These are phyloP conservation scores for Pichia rugopelliculosa DNA, from an alignment of 805 yeast species.

Conservation along the genomic window DNA sequence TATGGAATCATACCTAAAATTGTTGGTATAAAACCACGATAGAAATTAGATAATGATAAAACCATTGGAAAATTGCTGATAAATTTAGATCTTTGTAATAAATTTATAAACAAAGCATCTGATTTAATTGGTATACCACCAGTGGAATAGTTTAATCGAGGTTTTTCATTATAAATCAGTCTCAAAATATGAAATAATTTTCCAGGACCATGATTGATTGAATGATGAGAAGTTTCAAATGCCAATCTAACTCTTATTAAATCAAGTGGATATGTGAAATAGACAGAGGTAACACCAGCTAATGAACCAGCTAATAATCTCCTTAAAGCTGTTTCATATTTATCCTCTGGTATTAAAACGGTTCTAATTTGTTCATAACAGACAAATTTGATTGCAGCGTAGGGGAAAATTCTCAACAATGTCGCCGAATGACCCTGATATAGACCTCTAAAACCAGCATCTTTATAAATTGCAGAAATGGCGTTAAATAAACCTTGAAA, in stretches of 20 bases:
- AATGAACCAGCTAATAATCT: slow-evolving; percentile 83
- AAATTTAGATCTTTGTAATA: slow-evolving; percentile 21
- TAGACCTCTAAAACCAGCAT: slow-evolving; percentile 73
- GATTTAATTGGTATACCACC: slow-evolving; percentile 23
- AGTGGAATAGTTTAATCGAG: slow-evolving; percentile 23
- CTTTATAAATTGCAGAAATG: slow-evolving; percentile 51
- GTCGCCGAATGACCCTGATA: slow-evolving; percentile 97
- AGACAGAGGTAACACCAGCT: slow-evolving; percentile 82
- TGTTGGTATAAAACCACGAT: slow-evolving; percentile 92
- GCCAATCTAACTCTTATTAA: slow-evolving; percentile 87
- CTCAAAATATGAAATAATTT: slow-evolving; percentile 25
- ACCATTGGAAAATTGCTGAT: slow-evolving; percentile 19
- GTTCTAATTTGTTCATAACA: slow-evolving; percentile 90
- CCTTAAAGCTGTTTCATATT: slow-evolving; percentile 72
- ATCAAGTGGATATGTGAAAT: slow-evolving; percentile 87
- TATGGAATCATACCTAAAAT: slow-evolving; percentile 94
- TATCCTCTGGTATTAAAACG: slow-evolving; percentile 64
- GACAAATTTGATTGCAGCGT: slow-evolving; percentile 94
- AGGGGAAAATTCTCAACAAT: slow-evolving; percentile 83
- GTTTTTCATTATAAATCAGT: slow-evolving; percentile 28
- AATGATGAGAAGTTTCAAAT: slow-evolving; percentile 54
- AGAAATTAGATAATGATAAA: slow-evolving; percentile 57
- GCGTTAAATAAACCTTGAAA: slow-evolving; percentile 72
- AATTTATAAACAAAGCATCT: slow-evolving; percentile 25
- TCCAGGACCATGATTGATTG: slow-evolving; percentile 24